These are phyloP conservation scores for Primulina eburnea DNA, from an alignment of 257 asterid species.

Conservation along the genomic window DNA sequence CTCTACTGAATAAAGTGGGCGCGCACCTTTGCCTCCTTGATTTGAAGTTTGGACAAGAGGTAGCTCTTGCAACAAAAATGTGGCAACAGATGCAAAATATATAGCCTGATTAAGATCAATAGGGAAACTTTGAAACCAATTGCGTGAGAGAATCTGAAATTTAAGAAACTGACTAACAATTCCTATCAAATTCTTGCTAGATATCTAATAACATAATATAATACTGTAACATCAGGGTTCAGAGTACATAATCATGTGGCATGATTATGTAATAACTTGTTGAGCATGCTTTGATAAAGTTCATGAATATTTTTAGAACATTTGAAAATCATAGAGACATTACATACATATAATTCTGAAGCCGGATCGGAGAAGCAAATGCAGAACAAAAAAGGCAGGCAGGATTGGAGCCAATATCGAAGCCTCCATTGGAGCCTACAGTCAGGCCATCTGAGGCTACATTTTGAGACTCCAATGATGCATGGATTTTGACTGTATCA, in stretches of 20 bases:
- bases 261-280: not conserved
- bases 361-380: not conserved
- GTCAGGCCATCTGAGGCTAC: not conserved
- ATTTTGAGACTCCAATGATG: too few species aligned
- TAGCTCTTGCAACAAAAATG: slow-evolving; percentile 75
- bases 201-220: not conserved
- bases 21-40: slow-evolving; percentile 53
- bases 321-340: not conserved
- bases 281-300: not conserved
- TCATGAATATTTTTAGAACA: not conserved
- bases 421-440: not conserved
- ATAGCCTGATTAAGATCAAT: slow-evolving; percentile 55
- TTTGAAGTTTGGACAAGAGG: slow-evolving; percentile 59
- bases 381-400: not conserved
- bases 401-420: too few species aligned
- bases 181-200: not conserved
- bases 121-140: slow-evolving; percentile 23
- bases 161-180: not conserved
- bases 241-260: not conserved
- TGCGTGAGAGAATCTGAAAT: slow-evolving; percentile 6
- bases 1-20: slow-evolving; percentile 23
- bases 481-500: too few species aligned
- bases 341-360: not conserved
- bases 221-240: not conserved
- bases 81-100: slow-evolving; percentile 70